phyloP scores from a whole-genome alignment of 768 basidiomycete species.

The Phallus indusiatus region DNA sequence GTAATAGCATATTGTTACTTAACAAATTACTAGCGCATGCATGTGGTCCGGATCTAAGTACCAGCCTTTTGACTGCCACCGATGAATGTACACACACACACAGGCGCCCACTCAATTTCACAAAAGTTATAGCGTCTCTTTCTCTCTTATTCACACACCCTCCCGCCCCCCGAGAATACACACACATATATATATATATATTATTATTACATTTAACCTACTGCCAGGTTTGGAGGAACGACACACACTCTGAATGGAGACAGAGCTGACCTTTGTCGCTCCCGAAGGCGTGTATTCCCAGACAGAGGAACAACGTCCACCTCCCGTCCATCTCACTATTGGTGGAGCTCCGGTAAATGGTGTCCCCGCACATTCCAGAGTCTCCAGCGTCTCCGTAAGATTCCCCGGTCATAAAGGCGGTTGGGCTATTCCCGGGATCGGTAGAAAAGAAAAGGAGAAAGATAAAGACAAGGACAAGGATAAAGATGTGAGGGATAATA shows the following conservation, averaged over 20 bases:
- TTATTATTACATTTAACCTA: no score
- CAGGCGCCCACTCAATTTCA: no score
- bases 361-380: conserved; percentile 44
- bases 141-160: no score
- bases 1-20: no score
- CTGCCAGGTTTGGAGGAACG: neutral
- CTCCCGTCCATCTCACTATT: conserved; percentile 31
- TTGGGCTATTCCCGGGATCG: conserved; percentile 53
- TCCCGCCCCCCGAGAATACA: no score
- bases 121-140: no score
- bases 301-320: conserved; percentile 76
- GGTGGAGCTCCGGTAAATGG: conserved; percentile 19
- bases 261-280: conserved; percentile 76
- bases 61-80: no score
- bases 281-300: conserved; percentile 87
- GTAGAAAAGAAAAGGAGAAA: conserved; percentile 22
- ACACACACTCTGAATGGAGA: conserved; percentile 49
- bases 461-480: conserved; percentile 54
- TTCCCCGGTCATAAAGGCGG: conserved; percentile 58
- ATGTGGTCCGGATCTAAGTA: no score
- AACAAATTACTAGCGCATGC: no score
- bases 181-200: no score
- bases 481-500: conserved; percentile 30
- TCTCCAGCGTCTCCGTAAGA: conserved; percentile 52
- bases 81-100: no score